Conservation (phyloP, 2,329 filamentous ascomycete genomes). For the Clarireedia hainanense region DNA sequence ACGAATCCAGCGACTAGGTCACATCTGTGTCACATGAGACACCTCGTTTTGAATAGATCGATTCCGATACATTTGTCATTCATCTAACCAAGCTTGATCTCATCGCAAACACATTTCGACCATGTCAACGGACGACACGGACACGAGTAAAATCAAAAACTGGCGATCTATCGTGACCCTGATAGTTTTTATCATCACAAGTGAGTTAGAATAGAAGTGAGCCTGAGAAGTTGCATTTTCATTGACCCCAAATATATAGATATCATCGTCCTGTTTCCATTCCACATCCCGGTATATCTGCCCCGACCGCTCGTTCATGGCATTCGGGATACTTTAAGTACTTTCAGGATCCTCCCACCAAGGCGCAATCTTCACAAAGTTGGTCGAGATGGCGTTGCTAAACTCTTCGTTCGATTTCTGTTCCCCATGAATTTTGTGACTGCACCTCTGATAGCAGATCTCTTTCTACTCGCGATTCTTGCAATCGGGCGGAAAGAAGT, state of each 20-base stretch:
- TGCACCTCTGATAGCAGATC: constrained; percentile 60
- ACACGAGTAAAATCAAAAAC: constrained; percentile 48
- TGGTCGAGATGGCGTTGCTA: constrained; percentile 26
- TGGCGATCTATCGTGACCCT: constrained; percentile 67
- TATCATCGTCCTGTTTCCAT: constrained; percentile 61
- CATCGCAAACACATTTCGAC: background rate
- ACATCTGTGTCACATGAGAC: too few species aligned
- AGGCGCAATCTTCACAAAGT: constrained; percentile 25
- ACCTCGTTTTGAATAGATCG: too few species aligned
- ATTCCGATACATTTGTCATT: background rate
- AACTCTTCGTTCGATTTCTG: constrained; percentile 40
- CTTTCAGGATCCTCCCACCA: constrained; percentile 45
- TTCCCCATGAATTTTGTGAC: constrained; percentile 67
- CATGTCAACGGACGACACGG: constrained; percentile 22
- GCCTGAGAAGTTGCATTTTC: constrained; percentile 1
- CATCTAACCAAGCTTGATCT: background rate
- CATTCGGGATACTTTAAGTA: constrained; percentile 36
- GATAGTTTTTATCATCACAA: constrained; percentile 60
- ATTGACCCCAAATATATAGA: constrained; percentile 37
- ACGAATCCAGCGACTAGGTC: too few species aligned
- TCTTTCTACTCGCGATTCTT: constrained; percentile 61
- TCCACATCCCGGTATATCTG: constrained; percentile 53
- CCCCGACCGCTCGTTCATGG: constrained; percentile 43
- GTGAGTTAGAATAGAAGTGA: constrained; percentile 38
- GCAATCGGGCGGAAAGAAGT: constrained; percentile 62